These are phyloP conservation scores for Glycine tomentella DNA, from an alignment of 306 rosid species.

Conservation along the genomic window DNA sequence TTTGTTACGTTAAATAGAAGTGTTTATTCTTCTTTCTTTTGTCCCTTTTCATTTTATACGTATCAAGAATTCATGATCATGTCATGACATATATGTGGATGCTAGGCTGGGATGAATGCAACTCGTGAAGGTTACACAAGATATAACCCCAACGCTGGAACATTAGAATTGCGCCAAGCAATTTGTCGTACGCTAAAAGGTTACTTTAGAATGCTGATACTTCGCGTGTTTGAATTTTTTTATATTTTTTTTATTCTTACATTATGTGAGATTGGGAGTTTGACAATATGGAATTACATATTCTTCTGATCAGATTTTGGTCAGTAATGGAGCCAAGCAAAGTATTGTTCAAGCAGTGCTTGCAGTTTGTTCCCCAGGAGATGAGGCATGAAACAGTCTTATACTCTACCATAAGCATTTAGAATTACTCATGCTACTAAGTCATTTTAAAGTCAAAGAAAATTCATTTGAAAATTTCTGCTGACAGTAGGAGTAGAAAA, in stretches of 20 bases:
- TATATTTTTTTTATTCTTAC: no score
- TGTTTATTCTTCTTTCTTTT: background rate
- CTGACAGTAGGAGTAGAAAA: background rate
- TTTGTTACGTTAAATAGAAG: no score
- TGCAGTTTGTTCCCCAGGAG: conserved; percentile 87
- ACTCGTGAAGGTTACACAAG: conserved; percentile 80
- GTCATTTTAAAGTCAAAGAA: background rate
- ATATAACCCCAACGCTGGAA: conserved; percentile 82
- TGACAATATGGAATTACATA: conserved; percentile 63
- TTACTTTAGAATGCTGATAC: conserved; percentile 39
- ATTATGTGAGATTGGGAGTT: conserved; percentile 13
- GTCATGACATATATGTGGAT: conserved; percentile 22
- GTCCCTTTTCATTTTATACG: background rate
- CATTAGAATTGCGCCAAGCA: conserved; percentile 79
- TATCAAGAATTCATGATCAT: conserved; percentile 2
- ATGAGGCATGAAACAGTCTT: conserved; percentile 62
- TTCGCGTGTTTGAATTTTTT: background rate
- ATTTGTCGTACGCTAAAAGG: conserved; percentile 83
- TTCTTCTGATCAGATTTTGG: conserved; percentile 75
- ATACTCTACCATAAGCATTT: conserved; percentile 1
- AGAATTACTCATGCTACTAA: background rate
- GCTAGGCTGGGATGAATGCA: conserved; percentile 87
- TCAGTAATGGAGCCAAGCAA: conserved; percentile 95
- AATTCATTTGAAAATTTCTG: background rate
- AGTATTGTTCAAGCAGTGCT: conserved; percentile 76